Conservation (phyloP, 495 filamentous ascomycete genomes). For the Ramalina peruviana region DNA sequence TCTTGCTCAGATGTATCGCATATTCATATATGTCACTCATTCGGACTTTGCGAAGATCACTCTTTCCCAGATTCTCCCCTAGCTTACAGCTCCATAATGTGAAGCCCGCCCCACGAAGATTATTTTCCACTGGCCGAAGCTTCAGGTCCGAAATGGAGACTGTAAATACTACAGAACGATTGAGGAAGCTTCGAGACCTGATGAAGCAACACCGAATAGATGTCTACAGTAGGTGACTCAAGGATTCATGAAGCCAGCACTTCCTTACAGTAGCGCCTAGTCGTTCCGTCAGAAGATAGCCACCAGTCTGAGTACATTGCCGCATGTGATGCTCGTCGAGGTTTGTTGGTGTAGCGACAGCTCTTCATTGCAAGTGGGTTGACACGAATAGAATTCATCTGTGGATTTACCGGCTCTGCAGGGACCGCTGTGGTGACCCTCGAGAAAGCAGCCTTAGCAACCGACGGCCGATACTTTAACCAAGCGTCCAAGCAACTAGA, state of each 20-base stretch:
- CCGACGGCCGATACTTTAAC: constrained; percentile 97
- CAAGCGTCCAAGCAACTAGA: constrained; percentile 90
- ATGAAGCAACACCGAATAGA: constrained; percentile 85
- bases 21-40: too few species aligned
- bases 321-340: constrained; percentile 78
- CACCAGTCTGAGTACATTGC: constrained; percentile 98
- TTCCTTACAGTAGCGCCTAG: constrained; percentile 30
- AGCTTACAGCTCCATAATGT: background rate
- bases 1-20: too few species aligned
- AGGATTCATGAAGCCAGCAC: background rate
- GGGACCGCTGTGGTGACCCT: constrained; percentile 81
- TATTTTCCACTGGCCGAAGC: background rate
- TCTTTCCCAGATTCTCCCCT: too few species aligned
- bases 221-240: constrained; percentile 66
- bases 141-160: constrained; percentile 57
- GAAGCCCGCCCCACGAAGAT: background rate
- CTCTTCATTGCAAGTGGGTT: constrained; percentile 8
- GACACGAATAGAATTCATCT: constrained; percentile 54
- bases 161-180: constrained; percentile 66
- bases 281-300: constrained; percentile 93
- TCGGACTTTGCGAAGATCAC: too few species aligned
- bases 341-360: constrained; percentile 29
- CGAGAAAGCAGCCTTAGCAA: constrained; percentile 80
- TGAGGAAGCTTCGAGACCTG: constrained; percentile 62
- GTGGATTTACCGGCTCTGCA: constrained; percentile 89